Base-by-base conservation (phyloP, 768 basidiomycete species). In the Rhodotorula taiwanensis region DNA sequence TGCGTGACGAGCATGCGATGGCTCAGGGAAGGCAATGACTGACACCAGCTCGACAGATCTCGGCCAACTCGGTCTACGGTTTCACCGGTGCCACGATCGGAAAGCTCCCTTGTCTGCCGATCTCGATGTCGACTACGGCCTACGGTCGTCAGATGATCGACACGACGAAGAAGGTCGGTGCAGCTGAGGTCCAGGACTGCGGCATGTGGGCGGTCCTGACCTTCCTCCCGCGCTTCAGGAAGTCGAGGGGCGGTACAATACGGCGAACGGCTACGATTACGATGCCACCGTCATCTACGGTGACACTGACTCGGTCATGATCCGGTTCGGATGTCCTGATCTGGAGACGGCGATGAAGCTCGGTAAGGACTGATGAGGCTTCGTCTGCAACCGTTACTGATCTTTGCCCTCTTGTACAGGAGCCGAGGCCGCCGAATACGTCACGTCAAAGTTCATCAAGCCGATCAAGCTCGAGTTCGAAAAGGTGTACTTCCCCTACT, bases 81-180 rank as follows among this genome's bases (percentile, higher is more conserved):
- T 98, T 99, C 75, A 97, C 95, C 10, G 95, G 95, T 43, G 95
- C 95, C 0, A 98, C 95, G 0, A 82, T 98, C 68, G 95, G 95
- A 58, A 98, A 97, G 76, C 79, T 99, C 21, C 92, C 95, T 7
- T 99, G 95, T 79, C 80, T 98, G 45, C 79, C 90, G 15, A 99
- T 99, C 66, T 98, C 95, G 20, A 97, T 93, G 4, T 92, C 89
- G 77, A 83, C 84, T 45, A 99, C 95, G 2, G 83, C 95, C 0
- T 99, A 95, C 76, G 95, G 95, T 71, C 89, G 95, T 61, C 87
- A 95, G 76, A 99, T 99, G 95, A 98, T 99, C 64, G 94, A 98
- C 76, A 85, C 84, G 74, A 99, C 95, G 4, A 98, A 93, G 75
- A 81, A 86, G 78, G 89, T 86, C 43, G 45, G 55, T 57, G 16